Conservation (phyloP, 805 yeast species). For the Zygotorulaspora florentina region DNA sequence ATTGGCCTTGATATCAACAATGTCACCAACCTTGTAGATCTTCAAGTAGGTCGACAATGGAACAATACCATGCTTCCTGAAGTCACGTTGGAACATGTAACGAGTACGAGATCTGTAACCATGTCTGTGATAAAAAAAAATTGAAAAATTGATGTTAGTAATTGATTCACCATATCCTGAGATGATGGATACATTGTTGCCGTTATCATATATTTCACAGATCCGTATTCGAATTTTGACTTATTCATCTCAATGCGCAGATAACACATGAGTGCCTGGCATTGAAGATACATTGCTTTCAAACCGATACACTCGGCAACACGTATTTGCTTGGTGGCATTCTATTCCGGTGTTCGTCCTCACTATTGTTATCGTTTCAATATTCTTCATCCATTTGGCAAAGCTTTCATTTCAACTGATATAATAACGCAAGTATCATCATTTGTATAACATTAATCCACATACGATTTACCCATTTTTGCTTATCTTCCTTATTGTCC, state of each 20-base stretch:
- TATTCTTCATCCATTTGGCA: neutral
- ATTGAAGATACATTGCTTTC: no score
- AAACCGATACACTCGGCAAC: no score
- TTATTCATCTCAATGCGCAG: no score
- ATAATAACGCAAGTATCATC: neutral
- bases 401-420: neutral
- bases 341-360: neutral
- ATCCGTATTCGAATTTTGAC: no score
- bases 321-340: no score
- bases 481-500: slow-evolving; percentile 32
- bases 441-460: slow-evolving; percentile 8
- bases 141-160: slow-evolving; percentile 5
- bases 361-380: neutral
- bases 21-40: slow-evolving; percentile 98
- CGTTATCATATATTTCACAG: no score
- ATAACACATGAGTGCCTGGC: no score
- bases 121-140: slow-evolving; percentile 49
- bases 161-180: neutral
- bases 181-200: neutral
- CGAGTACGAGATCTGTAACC: slow-evolving; percentile 99
- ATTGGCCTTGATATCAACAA: slow-evolving; percentile 98
- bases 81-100: slow-evolving; percentile 99
- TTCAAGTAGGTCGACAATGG: slow-evolving; percentile 95
- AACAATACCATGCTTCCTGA: slow-evolving; percentile 90
- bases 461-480: slow-evolving; percentile 43